phyloP scores from a whole-genome alignment of 176 grass and related monocot genomes.

The Musa acuminata region DNA sequence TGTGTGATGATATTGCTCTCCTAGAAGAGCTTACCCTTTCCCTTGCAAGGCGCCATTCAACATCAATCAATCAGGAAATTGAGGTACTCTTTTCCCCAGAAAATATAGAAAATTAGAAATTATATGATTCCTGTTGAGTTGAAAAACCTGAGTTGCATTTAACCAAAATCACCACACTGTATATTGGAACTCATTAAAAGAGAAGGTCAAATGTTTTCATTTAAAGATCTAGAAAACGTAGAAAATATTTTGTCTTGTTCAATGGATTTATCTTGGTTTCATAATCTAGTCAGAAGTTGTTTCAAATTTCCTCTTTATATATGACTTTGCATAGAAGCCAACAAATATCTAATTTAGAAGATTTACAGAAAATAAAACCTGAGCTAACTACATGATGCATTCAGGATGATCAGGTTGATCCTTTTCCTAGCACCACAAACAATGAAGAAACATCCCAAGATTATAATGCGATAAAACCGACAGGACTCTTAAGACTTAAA shows the following conservation, averaged over 20 bases:
- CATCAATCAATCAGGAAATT: slow-evolving; percentile 40
- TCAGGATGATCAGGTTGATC: slow-evolving; percentile 45
- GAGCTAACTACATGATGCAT: slow-evolving; percentile 5
- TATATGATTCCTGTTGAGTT: not conserved
- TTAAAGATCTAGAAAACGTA: not conserved
- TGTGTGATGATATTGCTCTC: slow-evolving; percentile 52
- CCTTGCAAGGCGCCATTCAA: slow-evolving; percentile 44
- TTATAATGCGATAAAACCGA: slow-evolving; percentile 29
- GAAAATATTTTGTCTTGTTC: no score
- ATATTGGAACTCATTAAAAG: not conserved
- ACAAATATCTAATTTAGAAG: not conserved
- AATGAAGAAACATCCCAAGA: slow-evolving; percentile 32
- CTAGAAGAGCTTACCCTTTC: slow-evolving; percentile 59
- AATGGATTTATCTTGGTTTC: no score
- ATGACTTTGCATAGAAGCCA: not conserved
- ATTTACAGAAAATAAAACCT: not conserved
- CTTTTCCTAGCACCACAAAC: slow-evolving; percentile 41
- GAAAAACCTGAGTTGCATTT: not conserved
- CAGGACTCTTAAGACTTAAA: slow-evolving; percentile 54
- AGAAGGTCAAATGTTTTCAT: not conserved
- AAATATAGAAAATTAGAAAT: not conserved
- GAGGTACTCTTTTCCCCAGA: slow-evolving; percentile 38
- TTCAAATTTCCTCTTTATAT: not conserved
- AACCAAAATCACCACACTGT: not conserved
- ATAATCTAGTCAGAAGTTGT: not conserved